A percentile compares a stretch with the other conserved stretches of the same genome.
These are phyloP conservation scores for Dothistroma septosporum DNA, from an alignment of 2,329 filamentous ascomycete genomes.

Conservation along the genomic window DNA sequence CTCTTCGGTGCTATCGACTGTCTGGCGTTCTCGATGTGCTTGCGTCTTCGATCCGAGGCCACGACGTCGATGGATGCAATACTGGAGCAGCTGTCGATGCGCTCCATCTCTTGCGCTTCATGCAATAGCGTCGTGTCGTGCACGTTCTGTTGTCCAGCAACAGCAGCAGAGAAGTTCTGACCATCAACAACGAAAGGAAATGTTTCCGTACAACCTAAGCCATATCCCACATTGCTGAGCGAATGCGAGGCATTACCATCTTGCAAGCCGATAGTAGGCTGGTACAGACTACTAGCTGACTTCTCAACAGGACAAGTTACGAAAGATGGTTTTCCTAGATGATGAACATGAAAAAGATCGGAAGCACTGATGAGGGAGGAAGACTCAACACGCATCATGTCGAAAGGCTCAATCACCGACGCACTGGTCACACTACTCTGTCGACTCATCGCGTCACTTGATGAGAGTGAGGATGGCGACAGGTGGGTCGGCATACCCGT, in stretches of 20 bases:
- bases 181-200: conserved; percentile 25
- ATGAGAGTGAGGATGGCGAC: conserved; percentile 26
- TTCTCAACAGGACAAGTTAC: conserved; percentile 24
- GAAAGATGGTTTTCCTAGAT: conserved; percentile 24
- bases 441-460: conserved; percentile 42
- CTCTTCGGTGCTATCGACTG: conserved; percentile 28
- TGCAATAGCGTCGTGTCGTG: conserved; percentile 10
- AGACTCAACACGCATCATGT: conserved; percentile 45
- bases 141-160: conserved; percentile 17
- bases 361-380: conserved; percentile 33
- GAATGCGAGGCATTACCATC: conserved; percentile 23
- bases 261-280: conserved; percentile 24
- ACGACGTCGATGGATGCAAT: conserved; percentile 21
- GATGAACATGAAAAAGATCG: conserved; percentile 26
- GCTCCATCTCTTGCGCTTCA: conserved; percentile 24
- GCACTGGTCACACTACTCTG: conserved; percentile 42
- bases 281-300: conserved; percentile 22
- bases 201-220: conserved; percentile 21
- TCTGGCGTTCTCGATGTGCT: conserved; percentile 30
- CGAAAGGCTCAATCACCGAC: conserved; percentile 39
- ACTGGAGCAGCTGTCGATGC: conserved; percentile 15
- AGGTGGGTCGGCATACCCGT: conserved; percentile 29
- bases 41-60: conserved; percentile 27
- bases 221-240: conserved; percentile 28
- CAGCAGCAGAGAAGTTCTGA: conserved; percentile 25